phyloP scores from a whole-genome alignment of 23 red algal genomes.

The Porphyridium purpureum region DNA sequence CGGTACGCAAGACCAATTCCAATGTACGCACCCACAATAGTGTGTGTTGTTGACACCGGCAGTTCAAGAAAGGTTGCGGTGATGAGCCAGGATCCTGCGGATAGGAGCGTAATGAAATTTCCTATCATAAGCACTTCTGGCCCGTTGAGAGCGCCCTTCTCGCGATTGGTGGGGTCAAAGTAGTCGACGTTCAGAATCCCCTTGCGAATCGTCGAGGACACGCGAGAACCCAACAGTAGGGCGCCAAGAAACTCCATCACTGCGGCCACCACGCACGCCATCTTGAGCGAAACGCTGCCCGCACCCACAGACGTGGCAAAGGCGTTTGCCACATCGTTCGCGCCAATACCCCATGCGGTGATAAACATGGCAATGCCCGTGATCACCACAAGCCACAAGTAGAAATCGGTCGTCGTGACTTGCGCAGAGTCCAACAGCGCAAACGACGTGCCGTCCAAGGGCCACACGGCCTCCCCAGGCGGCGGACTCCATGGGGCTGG shows the following conservation, averaged over 20 bases:
- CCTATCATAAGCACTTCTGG: conserved; percentile 80
- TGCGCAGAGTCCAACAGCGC: too few relatives aligned
- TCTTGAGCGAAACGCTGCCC: conserved; percentile 40
- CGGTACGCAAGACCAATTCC: conserved; percentile 37
- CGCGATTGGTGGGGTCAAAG: conserved; percentile 16
- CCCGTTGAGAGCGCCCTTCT: conserved; percentile 23
- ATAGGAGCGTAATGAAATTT: conserved; percentile 56
- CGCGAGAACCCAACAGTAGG: conserved; percentile 47
- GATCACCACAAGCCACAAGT: conserved; percentile 46
- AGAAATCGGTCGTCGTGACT: conserved; percentile 2
- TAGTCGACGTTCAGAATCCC: conserved; percentile 45
- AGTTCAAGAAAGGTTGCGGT: conserved; percentile 55
- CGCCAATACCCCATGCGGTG: conserved; percentile 81
- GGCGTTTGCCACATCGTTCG: conserved; percentile 89
- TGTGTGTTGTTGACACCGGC: conserved; percentile 82
- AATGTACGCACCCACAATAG: conserved; percentile 55
- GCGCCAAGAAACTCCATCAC: conserved; percentile 76
- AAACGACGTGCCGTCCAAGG: too few relatives aligned
- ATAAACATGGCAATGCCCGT: conserved; percentile 46
- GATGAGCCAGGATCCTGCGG: conserved; percentile 58
- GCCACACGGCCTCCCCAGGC: too few relatives aligned
- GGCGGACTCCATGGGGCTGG: too few relatives aligned
- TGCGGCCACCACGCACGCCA: conserved; percentile 64
- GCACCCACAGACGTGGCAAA: conserved; percentile 80
- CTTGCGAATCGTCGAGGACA: conserved; percentile 57